Evolutionary conservation across 345 rosid genomes (phyloP), one percentile per base, ranked within the genome.

Genomic region (Linum tenue): DNA sequence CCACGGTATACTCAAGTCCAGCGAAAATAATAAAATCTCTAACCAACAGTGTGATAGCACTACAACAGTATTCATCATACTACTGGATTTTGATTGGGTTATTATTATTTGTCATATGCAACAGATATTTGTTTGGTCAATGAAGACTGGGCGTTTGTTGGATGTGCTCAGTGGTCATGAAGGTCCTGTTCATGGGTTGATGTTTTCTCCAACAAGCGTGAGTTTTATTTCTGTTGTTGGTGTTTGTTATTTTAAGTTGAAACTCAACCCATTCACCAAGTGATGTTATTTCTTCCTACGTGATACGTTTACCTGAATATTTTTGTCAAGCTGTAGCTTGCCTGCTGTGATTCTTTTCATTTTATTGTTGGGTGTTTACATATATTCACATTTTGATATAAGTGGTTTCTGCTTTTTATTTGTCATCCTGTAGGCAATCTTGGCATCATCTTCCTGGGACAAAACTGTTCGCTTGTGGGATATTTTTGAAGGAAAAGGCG

Each of bases 371-470:
- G 14, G 14, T 10, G 14, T 9, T 48, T 22, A 22, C 53, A 48
- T 48, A 48, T 9, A 1, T 9, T 3, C 53, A 48, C 1, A 48
- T 12, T 12, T 15, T 48, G 9, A 9, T 48, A 2, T 43, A 43
- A 48, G 14, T 48, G 53, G 14, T 48, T 44, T 48, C 14, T 48
- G 53, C 14, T 48, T 1, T 48, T 48, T 6, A 48, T 48, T 48
- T 48, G 1, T 48, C 11, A 5, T 17, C 35, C 6, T 56, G 57
- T 59, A 87, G 95, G 90, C 85, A 35, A 70, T 79, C 64, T 79
- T 94, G 72, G 96, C 96, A 75, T 94, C 99, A 63, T 94, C 99
- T 44, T 94, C 99, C 38, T 90, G 99, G 99, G 99, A 94, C 81
- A 82, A 82, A 69, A 85, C 96, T 17, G 97, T 94, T 75, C 80